Evolutionary conservation across 148 eudicot genomes (phyloP).

Genomic region (Rhododendron mucronatum): DNA sequence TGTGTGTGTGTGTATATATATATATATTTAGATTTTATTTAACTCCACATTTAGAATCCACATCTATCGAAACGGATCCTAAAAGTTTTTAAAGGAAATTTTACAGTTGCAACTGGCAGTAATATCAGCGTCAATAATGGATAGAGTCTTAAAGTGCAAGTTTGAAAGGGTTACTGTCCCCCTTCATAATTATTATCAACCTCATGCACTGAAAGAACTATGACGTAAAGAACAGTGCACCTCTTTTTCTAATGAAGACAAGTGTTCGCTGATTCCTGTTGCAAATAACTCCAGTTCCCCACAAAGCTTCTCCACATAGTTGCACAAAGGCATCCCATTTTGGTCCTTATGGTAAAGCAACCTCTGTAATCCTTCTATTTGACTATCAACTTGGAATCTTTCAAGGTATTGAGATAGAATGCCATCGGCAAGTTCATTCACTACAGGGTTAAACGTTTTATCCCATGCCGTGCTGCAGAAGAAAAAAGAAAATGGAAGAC

Average conservation of each 20-base stretch:
- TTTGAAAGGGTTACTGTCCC: not conserved
- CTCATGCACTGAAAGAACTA: not conserved
- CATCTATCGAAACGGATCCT: not conserved
- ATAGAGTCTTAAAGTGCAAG: not conserved
- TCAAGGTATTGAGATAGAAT: conserved; percentile 20
- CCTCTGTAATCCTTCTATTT: conserved; percentile 53
- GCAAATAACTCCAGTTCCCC: conserved; percentile 47
- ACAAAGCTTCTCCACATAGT: conserved; percentile 45
- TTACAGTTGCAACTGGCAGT: conserved; percentile 1
- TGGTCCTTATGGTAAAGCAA: conserved; percentile 40
- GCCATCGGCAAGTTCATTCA: conserved; percentile 33
- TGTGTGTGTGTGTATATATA: too few species aligned
- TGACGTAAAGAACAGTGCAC: conserved; percentile 25
- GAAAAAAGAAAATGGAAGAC: not conserved
- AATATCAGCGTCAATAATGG: not conserved
- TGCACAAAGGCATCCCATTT: conserved; percentile 23
- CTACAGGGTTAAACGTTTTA: conserved; percentile 44
- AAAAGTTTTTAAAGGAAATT: not conserved
- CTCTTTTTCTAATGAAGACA: conserved; percentile 65
- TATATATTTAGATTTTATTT: too few species aligned
- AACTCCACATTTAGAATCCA: not conserved
- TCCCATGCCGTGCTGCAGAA: conserved; percentile 63
- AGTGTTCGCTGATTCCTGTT: conserved; percentile 34
- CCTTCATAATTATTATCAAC: not conserved
- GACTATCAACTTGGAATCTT: conserved; percentile 38